phyloP scores from a whole-genome alignment of 345 rosid species.

The Gossypium herbaceum region DNA sequence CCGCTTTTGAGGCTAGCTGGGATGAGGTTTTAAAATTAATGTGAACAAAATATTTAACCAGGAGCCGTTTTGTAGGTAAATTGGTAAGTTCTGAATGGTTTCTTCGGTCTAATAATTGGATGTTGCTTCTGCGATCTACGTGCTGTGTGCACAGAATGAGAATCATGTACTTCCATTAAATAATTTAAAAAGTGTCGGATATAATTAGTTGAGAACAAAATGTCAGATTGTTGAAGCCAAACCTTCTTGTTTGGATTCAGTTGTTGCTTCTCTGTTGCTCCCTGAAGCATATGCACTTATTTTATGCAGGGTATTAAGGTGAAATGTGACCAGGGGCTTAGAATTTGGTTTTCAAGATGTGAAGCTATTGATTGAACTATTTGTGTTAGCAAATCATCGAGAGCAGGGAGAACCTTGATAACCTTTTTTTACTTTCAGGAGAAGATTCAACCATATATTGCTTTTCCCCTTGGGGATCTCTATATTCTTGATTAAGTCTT shows the following conservation, averaged over 20 bases:
- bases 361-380: slow-evolving; percentile 18
- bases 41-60: not conserved
- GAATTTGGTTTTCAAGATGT: not conserved
- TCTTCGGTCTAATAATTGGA: not conserved
- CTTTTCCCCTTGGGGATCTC: not conserved
- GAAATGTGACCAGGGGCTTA: slow-evolving; percentile 5
- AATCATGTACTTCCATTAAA: not conserved
- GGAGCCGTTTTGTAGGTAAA: not conserved
- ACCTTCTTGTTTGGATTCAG: not conserved
- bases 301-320: slow-evolving; percentile 21
- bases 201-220: not conserved
- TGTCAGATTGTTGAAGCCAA: not conserved
- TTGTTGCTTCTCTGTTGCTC: not conserved
- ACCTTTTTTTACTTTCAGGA: not conserved
- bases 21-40: not conserved
- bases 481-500: slow-evolving; percentile 1
- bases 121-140: not conserved
- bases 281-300: not conserved
- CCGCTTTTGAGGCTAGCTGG: not conserved
- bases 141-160: not conserved
- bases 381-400: slow-evolving; percentile 16
- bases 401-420: slow-evolving; percentile 25
- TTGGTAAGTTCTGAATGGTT: not conserved
- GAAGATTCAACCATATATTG: not conserved
- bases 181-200: not conserved